These are phyloP conservation scores for Leccinum subgranulosum DNA, from an alignment of 768 basidiomycete genomes.

Conservation along the genomic window DNA sequence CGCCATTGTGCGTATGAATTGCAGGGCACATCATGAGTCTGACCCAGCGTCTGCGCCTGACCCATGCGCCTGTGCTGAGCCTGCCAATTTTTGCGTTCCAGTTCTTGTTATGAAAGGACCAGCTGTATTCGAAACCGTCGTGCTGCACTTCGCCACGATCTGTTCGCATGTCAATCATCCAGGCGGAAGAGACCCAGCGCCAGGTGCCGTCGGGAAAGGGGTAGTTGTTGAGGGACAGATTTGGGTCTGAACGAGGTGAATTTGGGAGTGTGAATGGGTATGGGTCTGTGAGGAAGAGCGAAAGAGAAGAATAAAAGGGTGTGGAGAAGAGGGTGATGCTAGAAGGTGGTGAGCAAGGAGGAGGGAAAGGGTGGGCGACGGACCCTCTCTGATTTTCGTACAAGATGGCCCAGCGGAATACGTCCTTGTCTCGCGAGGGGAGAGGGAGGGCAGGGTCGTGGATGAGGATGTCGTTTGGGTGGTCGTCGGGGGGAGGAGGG, in stretches of 20 bases:
- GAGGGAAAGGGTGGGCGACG: constrained; percentile 14
- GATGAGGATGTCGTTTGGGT: constrained; percentile 30
- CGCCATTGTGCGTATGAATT: constrained; percentile 10
- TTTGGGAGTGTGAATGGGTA: constrained; percentile 66
- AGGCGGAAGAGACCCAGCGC: constrained; percentile 75
- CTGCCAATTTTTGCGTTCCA: constrained; percentile 66
- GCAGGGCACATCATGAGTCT: constrained; percentile 78
- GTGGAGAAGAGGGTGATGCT: constrained; percentile 66
- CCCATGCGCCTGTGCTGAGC: constrained; percentile 66
- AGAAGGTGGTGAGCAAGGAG: constrained; percentile 26
- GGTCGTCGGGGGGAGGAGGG: background rate
- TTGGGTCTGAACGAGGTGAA: constrained; percentile 43
- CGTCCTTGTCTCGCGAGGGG: constrained; percentile 39
- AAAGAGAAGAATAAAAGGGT: constrained; percentile 66
- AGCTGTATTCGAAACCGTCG: constrained; percentile 87
- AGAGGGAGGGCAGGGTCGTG: constrained; percentile 22
- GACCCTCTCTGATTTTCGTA: constrained; percentile 87
- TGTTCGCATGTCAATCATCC: constrained; percentile 89
- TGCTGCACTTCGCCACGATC: constrained; percentile 72
- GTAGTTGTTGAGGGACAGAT: constrained; percentile 57
- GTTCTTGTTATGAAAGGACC: constrained; percentile 60
- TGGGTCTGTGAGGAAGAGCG: constrained; percentile 71
- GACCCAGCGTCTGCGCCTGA: constrained; percentile 78
- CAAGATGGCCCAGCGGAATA: constrained; percentile 73
- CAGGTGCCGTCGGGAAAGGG: constrained; percentile 78